phyloP scores from a whole-genome alignment of 345 rosid species.

The Linum tenue region DNA sequence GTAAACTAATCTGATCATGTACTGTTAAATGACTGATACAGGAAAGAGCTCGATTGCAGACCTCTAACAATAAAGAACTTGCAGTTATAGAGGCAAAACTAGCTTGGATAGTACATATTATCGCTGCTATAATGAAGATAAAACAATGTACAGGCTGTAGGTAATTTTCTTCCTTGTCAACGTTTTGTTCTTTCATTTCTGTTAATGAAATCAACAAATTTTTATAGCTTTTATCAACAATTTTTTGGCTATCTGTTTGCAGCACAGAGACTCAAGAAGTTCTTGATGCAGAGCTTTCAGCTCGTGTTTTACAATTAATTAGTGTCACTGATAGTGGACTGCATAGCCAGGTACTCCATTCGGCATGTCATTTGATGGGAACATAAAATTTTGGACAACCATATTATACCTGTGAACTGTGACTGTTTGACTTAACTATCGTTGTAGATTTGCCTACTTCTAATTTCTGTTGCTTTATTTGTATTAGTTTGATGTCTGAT shows the following conservation, averaged over 20 bases:
- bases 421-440: too few species aligned
- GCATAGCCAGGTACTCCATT: slow-evolving; percentile 56
- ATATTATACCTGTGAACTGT: too few species aligned
- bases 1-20: slow-evolving; percentile 1
- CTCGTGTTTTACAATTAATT: slow-evolving; percentile 89
- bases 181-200: slow-evolving; percentile 4
- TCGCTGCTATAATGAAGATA: slow-evolving; percentile 84
- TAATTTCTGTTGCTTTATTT: neutral
- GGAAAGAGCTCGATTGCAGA: slow-evolving; percentile 69
- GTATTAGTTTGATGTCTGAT: neutral
- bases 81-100: slow-evolving; percentile 85
- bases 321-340: slow-evolving; percentile 85
- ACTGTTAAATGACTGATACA: slow-evolving; percentile 23
- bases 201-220: slow-evolving; percentile 15
- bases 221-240: slow-evolving; percentile 11
- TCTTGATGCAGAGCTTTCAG: slow-evolving; percentile 98
- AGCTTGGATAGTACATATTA: slow-evolving; percentile 92
- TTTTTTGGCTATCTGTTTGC: slow-evolving; percentile 23
- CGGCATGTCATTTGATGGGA: too few species aligned
- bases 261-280: slow-evolving; percentile 92
- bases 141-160: slow-evolving; percentile 88
- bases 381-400: too few species aligned
- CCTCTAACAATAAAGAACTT: slow-evolving; percentile 60
- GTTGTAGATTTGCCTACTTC: too few species aligned
- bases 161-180: slow-evolving; percentile 24